phyloP scores from a whole-genome alignment of 352 stramenopile genomes.

The Phytophthora ohioensis region DNA sequence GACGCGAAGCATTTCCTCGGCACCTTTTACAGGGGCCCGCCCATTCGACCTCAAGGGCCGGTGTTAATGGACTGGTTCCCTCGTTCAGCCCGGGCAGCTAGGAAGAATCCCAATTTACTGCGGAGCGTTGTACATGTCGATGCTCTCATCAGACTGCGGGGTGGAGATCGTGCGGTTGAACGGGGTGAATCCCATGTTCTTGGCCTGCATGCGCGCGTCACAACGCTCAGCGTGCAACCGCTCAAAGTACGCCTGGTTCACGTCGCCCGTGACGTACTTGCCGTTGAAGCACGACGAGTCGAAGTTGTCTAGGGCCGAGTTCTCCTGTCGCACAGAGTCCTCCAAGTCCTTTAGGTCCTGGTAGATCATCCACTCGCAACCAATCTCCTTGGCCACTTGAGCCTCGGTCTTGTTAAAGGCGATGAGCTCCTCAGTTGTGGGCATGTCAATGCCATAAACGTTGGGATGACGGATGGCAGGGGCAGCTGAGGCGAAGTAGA shows the following conservation, averaged over 20 bases:
- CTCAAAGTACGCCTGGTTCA: slow-evolving; percentile 88
- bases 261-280: slow-evolving; percentile 96
- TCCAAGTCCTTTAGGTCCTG: slow-evolving; percentile 94
- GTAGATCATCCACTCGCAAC: slow-evolving; percentile 97
- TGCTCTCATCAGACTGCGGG: slow-evolving; percentile 83
- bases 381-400: slow-evolving; percentile 95
- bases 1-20: slow-evolving; percentile 29
- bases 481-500: slow-evolving; percentile 97
- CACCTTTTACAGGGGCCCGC: slow-evolving; percentile 7
- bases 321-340: slow-evolving; percentile 83
- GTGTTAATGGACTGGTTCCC: slow-evolving; percentile 25
- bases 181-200: slow-evolving; percentile 82
- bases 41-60: slow-evolving; percentile 14
- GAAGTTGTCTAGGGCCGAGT: slow-evolving; percentile 79
- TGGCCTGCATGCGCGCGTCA: slow-evolving; percentile 85
- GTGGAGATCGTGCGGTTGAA: slow-evolving; percentile 85
- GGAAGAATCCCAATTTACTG: slow-evolving; percentile 55
- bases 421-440: slow-evolving; percentile 97
- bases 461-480: slow-evolving; percentile 99
- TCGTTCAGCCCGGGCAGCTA: slow-evolving; percentile 21
- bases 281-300: slow-evolving; percentile 98
- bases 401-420: slow-evolving; percentile 95
- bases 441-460: slow-evolving; percentile 99
- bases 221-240: slow-evolving; percentile 81
- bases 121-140: slow-evolving; percentile 91